Base-by-base conservation (phyloP, 176 grass and related monocot species). In the Paspalum vaginatum region DNA sequence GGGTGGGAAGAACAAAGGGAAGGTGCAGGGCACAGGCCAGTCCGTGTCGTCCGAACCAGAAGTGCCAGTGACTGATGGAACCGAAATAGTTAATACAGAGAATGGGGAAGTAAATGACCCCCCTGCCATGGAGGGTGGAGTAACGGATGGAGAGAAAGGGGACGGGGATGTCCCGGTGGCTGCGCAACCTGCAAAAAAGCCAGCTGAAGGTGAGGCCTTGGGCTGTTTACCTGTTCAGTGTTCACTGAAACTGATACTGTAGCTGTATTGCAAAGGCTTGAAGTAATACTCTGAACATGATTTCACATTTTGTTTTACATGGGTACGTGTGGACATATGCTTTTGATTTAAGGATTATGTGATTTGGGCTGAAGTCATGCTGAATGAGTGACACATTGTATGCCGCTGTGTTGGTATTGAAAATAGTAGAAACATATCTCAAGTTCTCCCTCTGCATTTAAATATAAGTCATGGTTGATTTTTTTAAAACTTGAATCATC, bases 1-100 rank as follows among this genome's bases (percentile, higher is more conserved):
- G 68, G 92, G 87, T 32, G 79, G 74, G 40, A 99, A 76, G 60
- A 96, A 78, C 84, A 97, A 93, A 87, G 86, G 76, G 11, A 95
- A 85, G 79, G 82, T 86, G 6, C 61, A 78, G 53, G 76, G 53
- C 37, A 57, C 61, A 2, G 77, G 45, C 65, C 79, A 81, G 69
- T 44, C 37, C 43, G 70, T 15, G 38, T 6, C 77, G 3, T 59
- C 71, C 1, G 95, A 95, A 49, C 75, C 76, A 38, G 84, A 84
- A 43, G 49, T 64, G 38, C 51, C 65, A 7, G 75, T 68, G 3
- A 38, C 59, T 12, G 88, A 88, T 11, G 81, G 8, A 14, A 37
- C 41, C 7, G 67, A 82, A 45, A 58, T 46, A 42, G 66, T 44
- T 48, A 76, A 83, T 11, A 59, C 88, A 20, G 79, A 85, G 12